A percentile compares a stretch with the other conserved stretches of the same genome.
Evolutionary conservation across 2,329 filamentous ascomycete species (phyloP).

Genomic region (Clonostachys sp.): DNA sequence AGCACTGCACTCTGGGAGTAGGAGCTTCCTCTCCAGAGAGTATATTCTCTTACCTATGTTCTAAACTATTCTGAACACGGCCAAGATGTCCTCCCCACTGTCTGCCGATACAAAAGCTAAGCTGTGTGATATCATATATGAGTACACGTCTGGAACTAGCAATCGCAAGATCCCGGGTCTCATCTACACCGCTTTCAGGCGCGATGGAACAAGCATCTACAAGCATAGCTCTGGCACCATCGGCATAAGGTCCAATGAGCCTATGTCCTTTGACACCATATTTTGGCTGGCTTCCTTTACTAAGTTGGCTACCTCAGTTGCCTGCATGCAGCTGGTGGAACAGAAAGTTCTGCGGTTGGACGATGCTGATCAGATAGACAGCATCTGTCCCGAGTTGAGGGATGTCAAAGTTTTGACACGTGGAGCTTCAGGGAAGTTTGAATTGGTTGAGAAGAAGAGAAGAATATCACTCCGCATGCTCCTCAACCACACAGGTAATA

Average conservation of each 20-base stretch:
- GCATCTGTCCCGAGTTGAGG: constrained; percentile 43
- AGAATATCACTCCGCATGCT: constrained; percentile 48
- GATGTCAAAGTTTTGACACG: constrained; percentile 34
- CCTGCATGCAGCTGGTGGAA: constrained; percentile 55
- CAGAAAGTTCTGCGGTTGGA: constrained; percentile 41
- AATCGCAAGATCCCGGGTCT: neutral
- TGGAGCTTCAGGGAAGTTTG: constrained; percentile 20
- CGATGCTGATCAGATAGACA: constrained; percentile 37
- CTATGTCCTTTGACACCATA: constrained; percentile 39
- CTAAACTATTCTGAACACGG: too few relatives aligned
- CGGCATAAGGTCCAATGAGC: constrained; percentile 33
- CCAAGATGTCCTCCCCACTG: too few relatives aligned
- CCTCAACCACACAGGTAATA: constrained; percentile 35
- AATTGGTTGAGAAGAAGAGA: constrained; percentile 33
- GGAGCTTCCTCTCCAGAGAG: too few relatives aligned
- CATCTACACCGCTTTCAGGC: constrained; percentile 31
- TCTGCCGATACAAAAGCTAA: neutral
- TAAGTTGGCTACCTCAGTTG: constrained; percentile 47
- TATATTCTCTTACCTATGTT: too few relatives aligned
- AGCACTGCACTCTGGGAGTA: too few relatives aligned
- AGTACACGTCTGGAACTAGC: neutral
- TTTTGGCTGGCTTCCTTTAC: constrained; percentile 55
- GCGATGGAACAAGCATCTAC: constrained; percentile 24
- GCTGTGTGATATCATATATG: neutral
- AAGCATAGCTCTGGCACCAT: constrained; percentile 43